Evolutionary conservation across 202 grass and related monocot species (phyloP), one percentile per base, ranked within the genome.

Genomic region (Setaria viridis): DNA sequence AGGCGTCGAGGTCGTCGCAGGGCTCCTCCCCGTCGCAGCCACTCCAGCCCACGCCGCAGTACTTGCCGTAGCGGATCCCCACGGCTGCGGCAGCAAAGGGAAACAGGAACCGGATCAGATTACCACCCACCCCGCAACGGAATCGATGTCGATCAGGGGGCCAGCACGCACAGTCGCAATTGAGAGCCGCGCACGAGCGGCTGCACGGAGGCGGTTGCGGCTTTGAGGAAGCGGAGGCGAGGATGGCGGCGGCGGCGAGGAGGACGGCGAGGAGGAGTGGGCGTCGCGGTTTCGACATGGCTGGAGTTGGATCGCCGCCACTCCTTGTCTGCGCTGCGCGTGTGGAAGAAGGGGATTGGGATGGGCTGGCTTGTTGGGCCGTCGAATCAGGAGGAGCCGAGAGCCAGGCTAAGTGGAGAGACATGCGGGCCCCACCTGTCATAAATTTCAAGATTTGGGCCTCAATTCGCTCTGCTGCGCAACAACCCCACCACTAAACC

Each of bases 1-100:
- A 98, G 32, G 89, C 93, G 43, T 95, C 91, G 69, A 98, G 95
- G 60, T 98, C 95, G 51, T 98, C 91, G 41, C 95, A 98, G 37
- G 95, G 95, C 42, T 98, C 89, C 86, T 95, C 91, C 25, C 93
- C 93, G 0, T 94, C 84, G 74, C 93, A 95, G 53, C 91, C 91
- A 34, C 87, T 91, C 95, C 91, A 95, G 7, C 88, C 89, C 53
- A 98, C 89, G 59, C 95, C 93, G 77, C 93, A 94, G 72, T 91
- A 95, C 66, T 98, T 98, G 53, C 95, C 91, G 66, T 95, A 94
- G 19, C 84, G 91, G 78, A 98, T 98, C 48, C 91, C 93, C 62
- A 98, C 51, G 53, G 87, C 95, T 94, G 85, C 70, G 2, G 7
- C 33, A 54, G 45, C 21, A 19, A 19, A n/a, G 21, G 11, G 12